phyloP scores from a whole-genome alignment of 306 rosid genomes.

The Ormosia emarginata region DNA sequence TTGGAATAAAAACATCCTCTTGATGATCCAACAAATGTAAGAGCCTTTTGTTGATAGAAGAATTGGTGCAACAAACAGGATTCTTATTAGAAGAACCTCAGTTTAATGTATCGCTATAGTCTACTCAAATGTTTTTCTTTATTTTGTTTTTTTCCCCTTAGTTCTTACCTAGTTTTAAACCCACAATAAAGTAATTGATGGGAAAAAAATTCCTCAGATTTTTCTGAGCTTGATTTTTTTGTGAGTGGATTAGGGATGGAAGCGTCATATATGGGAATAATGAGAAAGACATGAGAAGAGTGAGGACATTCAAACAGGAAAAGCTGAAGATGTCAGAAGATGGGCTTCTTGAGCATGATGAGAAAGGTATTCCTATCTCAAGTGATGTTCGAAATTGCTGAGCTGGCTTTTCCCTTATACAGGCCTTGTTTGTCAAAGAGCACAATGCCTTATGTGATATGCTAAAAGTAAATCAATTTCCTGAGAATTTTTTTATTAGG shows the following conservation, averaged over 20 bases:
- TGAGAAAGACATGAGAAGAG: constrained; percentile 52
- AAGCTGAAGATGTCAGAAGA: constrained; percentile 57
- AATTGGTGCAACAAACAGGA: not conserved
- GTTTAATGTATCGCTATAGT: too few relatives aligned
- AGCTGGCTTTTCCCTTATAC: constrained; percentile 71
- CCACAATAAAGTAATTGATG: too few relatives aligned
- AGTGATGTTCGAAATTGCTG: constrained; percentile 77
- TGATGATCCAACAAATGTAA: not conserved
- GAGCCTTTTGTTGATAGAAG: not conserved
- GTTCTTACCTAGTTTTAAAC: too few relatives aligned
- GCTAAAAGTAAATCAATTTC: constrained; percentile 44
- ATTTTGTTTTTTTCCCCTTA: too few relatives aligned
- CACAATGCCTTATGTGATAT: constrained; percentile 72
- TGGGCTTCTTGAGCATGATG: constrained; percentile 66
- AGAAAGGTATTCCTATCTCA: constrained; percentile 64
- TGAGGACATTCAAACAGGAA: constrained; percentile 63
- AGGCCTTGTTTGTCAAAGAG: constrained; percentile 68
- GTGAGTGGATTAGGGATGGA: constrained; percentile 63
- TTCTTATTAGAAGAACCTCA: not conserved
- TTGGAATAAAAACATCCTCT: not conserved
- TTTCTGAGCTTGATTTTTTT: not conserved
- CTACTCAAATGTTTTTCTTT: too few relatives aligned
- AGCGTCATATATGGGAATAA: constrained; percentile 73
- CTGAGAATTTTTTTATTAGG: too few relatives aligned
- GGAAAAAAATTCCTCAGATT: not conserved